Conservation (phyloP, 495 filamentous ascomycete species). For the Penicillium silybi region DNA sequence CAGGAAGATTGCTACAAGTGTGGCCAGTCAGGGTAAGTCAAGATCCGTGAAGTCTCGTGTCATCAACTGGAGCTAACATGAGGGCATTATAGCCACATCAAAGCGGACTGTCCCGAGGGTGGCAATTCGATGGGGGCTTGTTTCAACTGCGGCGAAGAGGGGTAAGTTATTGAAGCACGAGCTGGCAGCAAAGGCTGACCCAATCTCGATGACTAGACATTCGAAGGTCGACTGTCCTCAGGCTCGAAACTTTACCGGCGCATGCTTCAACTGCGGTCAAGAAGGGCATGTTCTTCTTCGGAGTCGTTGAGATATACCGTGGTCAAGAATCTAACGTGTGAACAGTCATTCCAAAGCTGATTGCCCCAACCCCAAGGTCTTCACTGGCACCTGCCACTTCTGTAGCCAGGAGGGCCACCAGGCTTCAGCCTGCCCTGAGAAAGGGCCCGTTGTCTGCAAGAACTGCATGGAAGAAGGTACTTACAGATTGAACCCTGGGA, state of each 20-base stretch:
- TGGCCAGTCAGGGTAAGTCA: conserved; percentile 11
- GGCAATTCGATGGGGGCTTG: conserved; percentile 48
- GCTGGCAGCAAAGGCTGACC: background rate
- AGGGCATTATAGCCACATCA: conserved; percentile 41
- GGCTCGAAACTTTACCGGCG: background rate
- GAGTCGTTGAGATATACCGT: too few relatives aligned
- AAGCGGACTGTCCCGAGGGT: conserved; percentile 46
- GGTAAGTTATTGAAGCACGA: conserved; percentile 20
- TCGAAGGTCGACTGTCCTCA: background rate
- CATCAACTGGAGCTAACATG: too few relatives aligned
- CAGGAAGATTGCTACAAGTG: conserved; percentile 17
- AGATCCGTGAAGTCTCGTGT: background rate
- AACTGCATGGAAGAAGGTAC: conserved; percentile 73
- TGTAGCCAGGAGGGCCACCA: conserved; percentile 74
- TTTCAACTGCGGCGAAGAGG: conserved; percentile 60
- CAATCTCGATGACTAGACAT: background rate
- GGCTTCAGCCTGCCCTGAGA: conserved; percentile 66
- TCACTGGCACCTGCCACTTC: conserved; percentile 64
- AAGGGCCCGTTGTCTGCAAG: conserved; percentile 60
- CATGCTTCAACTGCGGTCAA: background rate
- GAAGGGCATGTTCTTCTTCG: background rate
- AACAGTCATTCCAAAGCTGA: conserved; percentile 60
- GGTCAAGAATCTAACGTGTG: background rate
- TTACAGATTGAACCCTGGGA: conserved; percentile 4
- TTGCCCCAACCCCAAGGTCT: conserved; percentile 63